Base-by-base conservation (phyloP, 208 protist genomes). In the Leishmania tarentolae region DNA sequence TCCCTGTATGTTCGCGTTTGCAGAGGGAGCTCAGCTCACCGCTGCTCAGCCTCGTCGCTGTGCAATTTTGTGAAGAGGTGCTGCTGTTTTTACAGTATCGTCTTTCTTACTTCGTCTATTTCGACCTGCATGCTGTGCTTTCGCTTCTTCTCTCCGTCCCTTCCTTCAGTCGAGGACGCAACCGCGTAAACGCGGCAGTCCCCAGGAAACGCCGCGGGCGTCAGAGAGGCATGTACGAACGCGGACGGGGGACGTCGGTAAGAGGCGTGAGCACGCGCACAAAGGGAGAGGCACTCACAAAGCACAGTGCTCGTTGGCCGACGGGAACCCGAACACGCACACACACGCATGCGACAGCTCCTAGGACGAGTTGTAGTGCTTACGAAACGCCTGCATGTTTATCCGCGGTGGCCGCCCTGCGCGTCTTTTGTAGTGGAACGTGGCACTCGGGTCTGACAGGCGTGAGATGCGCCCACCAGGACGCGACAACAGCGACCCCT, bases 401-500 rank as follows among this genome's bases (percentile, higher is more conserved):
- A 95, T 76, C 44, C 71, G 63, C 28, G 57, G 70, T 50, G 50
- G 71, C 50, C 35, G 44, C 71, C 47, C 47, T 76, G 47, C 40
- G 13, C 71, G 71, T 7, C 71, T 71, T 35, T 82, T 56, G 59
- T 88, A 84, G 50, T 93, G 90, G 77, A 88, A 91, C 0, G 69
- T 88, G 35, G 90, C 89, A n/a, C 81, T 68, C 1, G 82, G 70
- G 50, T 90, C 77, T 44, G 83, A 81, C 47, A 93, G 44, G 46
- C 83, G 89, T 21, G 86, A 83, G 11, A 59, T 68, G 31, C 90
- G 83, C 24, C 87, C 86, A 31, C 82, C 88, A 3, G 91, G 91
- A n/a, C 91, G 86, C 8, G 91, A 95, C 72, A 92, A 85, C n/a
- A 95, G 71, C 31, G 82, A 88, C 7, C 78, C 75, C 50, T 91